Base-by-base conservation (phyloP, 164 flowering plant genomes). In the Vitis rotundifolia region DNA sequence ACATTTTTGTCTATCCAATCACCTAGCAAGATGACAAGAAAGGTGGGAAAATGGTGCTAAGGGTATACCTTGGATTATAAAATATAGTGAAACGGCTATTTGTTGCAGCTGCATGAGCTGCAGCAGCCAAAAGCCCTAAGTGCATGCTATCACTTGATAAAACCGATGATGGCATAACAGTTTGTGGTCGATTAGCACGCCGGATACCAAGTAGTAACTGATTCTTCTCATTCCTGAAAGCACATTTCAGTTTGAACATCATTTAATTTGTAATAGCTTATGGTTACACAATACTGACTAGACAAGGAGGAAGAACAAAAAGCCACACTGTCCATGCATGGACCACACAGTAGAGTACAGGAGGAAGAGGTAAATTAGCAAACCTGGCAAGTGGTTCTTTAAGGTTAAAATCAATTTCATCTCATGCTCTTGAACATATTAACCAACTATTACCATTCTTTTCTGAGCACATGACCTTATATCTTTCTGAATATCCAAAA, bases 91-190 rank as follows among this genome's bases (percentile, higher is more conserved):
- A 93, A 53, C 93, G 96, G 72, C 98, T 93, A 75, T 86, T 87
- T 51, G 97, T 91, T 16, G 94, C 86, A 72, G 98, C 97, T 59
- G 98, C 98, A 85, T 93, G 98, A 73, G 98, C 98, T 59, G 98
- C 98, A 28, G 98, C 97, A 64, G 98, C 98, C 70, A 93, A 96
- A 67, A 93, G 94, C 48, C 98, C 98, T 61, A 91, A 76, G 76
- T 93, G 98, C 98, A 93, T 93, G 71, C 98, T 93, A 70, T 93
- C 98, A 71, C 97, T 89, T 15, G 98, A 93, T 74, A 93, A 77
- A 77, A 93, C 98, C 2, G 98, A 93, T 37, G 98, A 93, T 55
- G 98, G 97, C 93, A 90, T 91, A 44, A 91, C 90, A 52, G 94
- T 87, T 79, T 92, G 98, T 16, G 96, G 91, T 49, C 98, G 79